phyloP scores from a whole-genome alignment of 345 rosid genomes.

The Gossypium herbaceum region DNA sequence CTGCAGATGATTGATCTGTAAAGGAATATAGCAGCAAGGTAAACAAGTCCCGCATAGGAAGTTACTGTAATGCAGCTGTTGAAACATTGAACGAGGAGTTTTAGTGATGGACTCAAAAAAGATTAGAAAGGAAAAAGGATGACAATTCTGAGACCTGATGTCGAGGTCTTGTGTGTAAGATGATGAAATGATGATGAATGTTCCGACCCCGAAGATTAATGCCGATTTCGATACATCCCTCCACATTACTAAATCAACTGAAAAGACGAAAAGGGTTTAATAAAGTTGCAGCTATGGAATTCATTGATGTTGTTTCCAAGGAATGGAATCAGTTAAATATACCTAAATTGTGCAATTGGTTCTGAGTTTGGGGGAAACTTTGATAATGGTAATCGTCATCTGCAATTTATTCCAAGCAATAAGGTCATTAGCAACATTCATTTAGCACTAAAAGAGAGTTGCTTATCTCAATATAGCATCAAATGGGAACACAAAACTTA shows the following conservation, averaged over 20 bases:
- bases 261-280: background rate
- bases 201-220: slow-evolving; percentile 73
- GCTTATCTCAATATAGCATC: background rate
- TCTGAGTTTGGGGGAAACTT: slow-evolving; percentile 48
- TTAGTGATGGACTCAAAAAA: background rate
- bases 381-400: slow-evolving; percentile 28
- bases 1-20: slow-evolving; percentile 59
- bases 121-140: background rate
- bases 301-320: slow-evolving; percentile 10
- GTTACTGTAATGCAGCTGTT: slow-evolving; percentile 77
- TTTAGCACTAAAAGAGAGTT: background rate
- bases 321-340: slow-evolving; percentile 11
- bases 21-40: slow-evolving; percentile 71
- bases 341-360: slow-evolving; percentile 75
- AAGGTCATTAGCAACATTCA: background rate
- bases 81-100: slow-evolving; percentile 10
- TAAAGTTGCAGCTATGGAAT: background rate
- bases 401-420: background rate
- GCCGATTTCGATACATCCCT: slow-evolving; percentile 75
- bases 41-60: slow-evolving; percentile 71
- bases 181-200: slow-evolving; percentile 65
- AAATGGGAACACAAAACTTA: slow-evolving; percentile 25
- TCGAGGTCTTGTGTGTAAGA: slow-evolving; percentile 65
- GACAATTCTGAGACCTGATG: slow-evolving; percentile 39
- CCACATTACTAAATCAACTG: slow-evolving; percentile 98